A percentile compares a stretch with the other conserved stretches of the same genome.
phyloP scores from a whole-genome alignment of 2,329 filamentous ascomycete genomes.

The Epichloe sp. region DNA sequence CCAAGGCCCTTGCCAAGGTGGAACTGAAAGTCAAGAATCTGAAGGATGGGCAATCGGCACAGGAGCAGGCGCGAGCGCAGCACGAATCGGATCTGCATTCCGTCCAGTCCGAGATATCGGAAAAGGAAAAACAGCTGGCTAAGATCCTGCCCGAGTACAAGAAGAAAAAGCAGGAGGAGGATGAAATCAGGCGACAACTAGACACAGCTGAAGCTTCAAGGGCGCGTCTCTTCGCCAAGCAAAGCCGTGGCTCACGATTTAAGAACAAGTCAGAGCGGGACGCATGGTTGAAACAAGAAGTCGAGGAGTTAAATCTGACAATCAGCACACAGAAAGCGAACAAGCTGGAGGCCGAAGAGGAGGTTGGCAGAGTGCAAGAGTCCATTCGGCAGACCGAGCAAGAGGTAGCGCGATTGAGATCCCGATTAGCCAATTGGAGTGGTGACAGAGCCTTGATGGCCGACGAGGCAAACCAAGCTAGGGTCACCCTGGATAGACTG shows the following conservation, averaged over 20 bases:
- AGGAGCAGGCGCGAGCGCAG: slow-evolving; percentile 57
- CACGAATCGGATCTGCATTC: slow-evolving; percentile 60
- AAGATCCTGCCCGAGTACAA: slow-evolving; percentile 67
- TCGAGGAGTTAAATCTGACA: slow-evolving; percentile 64
- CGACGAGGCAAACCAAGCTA: slow-evolving; percentile 62
- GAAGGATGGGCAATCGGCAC: slow-evolving; percentile 66
- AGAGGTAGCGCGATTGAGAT: slow-evolving; percentile 56
- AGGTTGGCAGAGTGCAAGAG: slow-evolving; percentile 57
- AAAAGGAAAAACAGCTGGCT: slow-evolving; percentile 64
- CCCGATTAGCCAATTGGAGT: slow-evolving; percentile 66
- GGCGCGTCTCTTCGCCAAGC: slow-evolving; percentile 78
- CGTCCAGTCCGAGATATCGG: slow-evolving; percentile 59
- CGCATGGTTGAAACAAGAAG: slow-evolving; percentile 65
- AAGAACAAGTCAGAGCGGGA: slow-evolving; percentile 82
- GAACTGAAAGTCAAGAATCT: slow-evolving; percentile 77
- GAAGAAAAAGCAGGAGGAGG: slow-evolving; percentile 59
- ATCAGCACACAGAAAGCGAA: slow-evolving; percentile 74
- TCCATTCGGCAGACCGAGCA: slow-evolving; percentile 61
- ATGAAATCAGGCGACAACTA: slow-evolving; percentile 54
- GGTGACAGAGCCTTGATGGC: slow-evolving; percentile 59
- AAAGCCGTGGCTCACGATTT: slow-evolving; percentile 78
- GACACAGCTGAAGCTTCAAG: slow-evolving; percentile 63
- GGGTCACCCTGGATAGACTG: slow-evolving; percentile 64
- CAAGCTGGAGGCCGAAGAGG: slow-evolving; percentile 70
- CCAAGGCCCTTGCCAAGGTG: slow-evolving; percentile 67